These are phyloP conservation scores for Tarenaya hassleriana DNA, from an alignment of 345 rosid species.

Conservation along the genomic window DNA sequence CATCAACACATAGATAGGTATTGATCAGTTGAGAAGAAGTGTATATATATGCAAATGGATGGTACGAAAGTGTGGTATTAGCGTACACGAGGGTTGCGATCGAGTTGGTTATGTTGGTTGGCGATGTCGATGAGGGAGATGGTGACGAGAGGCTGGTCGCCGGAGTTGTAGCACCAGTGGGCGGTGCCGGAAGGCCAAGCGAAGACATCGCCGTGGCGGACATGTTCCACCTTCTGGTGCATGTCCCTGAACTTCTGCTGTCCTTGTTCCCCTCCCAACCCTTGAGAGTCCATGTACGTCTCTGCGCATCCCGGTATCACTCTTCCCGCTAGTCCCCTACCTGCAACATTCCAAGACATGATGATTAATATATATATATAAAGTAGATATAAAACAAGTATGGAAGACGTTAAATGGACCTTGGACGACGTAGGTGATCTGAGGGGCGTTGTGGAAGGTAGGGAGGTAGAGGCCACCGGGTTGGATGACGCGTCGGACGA, in stretches of 20 bases:
- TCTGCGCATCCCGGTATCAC: conserved; percentile 59
- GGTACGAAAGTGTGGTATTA: background rate
- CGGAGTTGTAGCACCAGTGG: conserved; percentile 45
- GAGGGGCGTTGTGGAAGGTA: conserved; percentile 35
- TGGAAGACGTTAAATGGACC: conserved; percentile 33
- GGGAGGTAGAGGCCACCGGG: conserved; percentile 56
- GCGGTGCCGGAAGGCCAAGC: conserved; percentile 42
- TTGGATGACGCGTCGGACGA: conserved; percentile 35
- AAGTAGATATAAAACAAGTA: no score
- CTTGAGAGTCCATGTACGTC: conserved; percentile 45
- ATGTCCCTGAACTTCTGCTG: conserved; percentile 32
- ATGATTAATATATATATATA: background rate
- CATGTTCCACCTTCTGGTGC: conserved; percentile 42
- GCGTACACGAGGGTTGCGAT: conserved; percentile 47
- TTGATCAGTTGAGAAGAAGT: no score
- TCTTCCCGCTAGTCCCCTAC: conserved; percentile 38
- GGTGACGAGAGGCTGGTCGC: conserved; percentile 32
- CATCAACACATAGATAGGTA: no score
- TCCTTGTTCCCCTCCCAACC: conserved; percentile 1
- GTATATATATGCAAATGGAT: background rate
- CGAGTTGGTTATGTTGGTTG: conserved; percentile 61
- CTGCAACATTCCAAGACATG: conserved; percentile 16
- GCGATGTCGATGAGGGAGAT: conserved; percentile 33
- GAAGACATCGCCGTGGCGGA: conserved; percentile 37
- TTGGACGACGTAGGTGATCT: conserved; percentile 42